Base-by-base conservation (phyloP, 164 flowering plant species). In the Umbellularia californica region DNA sequence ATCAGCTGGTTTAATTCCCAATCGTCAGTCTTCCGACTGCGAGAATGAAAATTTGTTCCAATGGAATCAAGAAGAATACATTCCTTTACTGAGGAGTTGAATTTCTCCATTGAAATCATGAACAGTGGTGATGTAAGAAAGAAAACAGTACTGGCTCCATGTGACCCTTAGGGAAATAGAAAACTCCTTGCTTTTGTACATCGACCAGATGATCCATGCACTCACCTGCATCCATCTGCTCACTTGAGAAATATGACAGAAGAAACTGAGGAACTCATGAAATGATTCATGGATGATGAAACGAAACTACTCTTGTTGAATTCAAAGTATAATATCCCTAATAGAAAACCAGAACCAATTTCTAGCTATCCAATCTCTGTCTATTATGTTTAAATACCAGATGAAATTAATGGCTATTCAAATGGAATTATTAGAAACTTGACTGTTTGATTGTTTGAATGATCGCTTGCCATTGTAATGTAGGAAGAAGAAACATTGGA, bases 111-210 rank as follows among this genome's bases (percentile, higher is more conserved):
- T 15, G 17, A 24, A 58, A 17, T 5, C 17, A 13, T 3, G 30
- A 23, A 62, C 5, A 12, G 55, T 14, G 20, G 14, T 12, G 58
- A 13, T 3, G 24, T 17, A 19, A 7, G 13, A 20, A n/a, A 64
- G 1, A 12, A 47, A 25, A 51, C 3, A 58, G 33, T 74, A 92
- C 97, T 83, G 91, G 98, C 76, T 91, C 98, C 92, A 94, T 88
- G 73, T 92, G 98, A 23, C 98, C 98, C 63, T 94, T 94, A 2
- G 97, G 97, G 75, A 92, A 94, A 79, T 94, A 94, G 74, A 69
- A 94, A 33, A 92, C 92, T 15, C 80, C 84, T 19, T 2, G 15
- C 63, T 76, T 83, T 66, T 92, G 98, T 70, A 90, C 86, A 68
- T 92, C 94, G 5, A 94, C 97, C 11, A 90, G 84, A 20, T 94